Base-by-base conservation (phyloP, 2,329 filamentous ascomycete species). In the Cercospora sp. region DNA sequence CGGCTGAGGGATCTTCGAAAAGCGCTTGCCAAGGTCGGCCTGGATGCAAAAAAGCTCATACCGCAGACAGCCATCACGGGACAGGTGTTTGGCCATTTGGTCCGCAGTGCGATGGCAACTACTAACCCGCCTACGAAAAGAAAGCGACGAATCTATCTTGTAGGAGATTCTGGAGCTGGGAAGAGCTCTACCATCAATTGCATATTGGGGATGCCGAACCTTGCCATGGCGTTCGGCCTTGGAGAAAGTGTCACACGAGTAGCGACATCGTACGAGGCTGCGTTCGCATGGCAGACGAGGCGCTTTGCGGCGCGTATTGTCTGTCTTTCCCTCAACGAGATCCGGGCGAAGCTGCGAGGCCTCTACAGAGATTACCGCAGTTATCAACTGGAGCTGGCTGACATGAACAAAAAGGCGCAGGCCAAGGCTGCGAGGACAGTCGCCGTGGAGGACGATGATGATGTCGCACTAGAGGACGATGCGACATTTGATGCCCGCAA, bases 131-230 rank as follows among this genome's bases (percentile, higher is more conserved):
- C 67, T 18, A 8, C 64, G 8, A 20, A 36, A 2, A 6, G n/a
- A 3, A 69, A 67, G 65, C 48, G n/a, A 3, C 51, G 48, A 10
- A 67, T 69, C 51, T 65, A 60, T 30, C 26, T 69, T 3, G 57
- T 69, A 5, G 67, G 67, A 16, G 61, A 63, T 28, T 67, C 65
- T 13, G 67, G 67, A 3, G 55, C 67, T 1, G 67, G 65, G 2
- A 69, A 69, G 31, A 67, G 65, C 28, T 65, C 58, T 5, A 45
- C 59, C 3, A 57, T 69, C 23, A 69, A 67, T 26, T 58, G 65
- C 42, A 2, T 67, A 3, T 45, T 69, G 10, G 65, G 65, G 2
- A 57, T 28, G 1, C 57, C 51, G 3, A 58, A 53, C 18, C 18
- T 58, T 28, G 67, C 67, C 1, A 63, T 60, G 51, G 62, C 65